Base-by-base conservation (phyloP, 495 filamentous ascomycete species). In the Cudoniella acicularis region DNA sequence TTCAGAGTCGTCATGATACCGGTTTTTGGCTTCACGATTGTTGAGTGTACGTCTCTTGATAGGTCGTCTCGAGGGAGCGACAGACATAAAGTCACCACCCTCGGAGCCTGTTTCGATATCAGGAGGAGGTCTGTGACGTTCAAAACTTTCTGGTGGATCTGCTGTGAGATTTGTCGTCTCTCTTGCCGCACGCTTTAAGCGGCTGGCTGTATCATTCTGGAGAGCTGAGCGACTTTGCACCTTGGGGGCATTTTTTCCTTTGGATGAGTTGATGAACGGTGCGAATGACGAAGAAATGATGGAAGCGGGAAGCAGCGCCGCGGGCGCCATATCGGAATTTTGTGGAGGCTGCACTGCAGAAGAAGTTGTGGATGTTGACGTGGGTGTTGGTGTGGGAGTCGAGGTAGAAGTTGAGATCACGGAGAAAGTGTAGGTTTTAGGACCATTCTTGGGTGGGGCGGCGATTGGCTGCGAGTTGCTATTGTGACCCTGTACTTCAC, bases 1-100 rank as follows among this genome's bases (percentile, higher is more conserved):
- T 54, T 71, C 71, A 42, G 72, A 73, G 53, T 69, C 65, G 67
- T 66, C 68, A 61, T 73, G 76, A 54, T 64, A 63, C 42, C 64
- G 45, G 49, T 65, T 68, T 52, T 57, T 57, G 46, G 65, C 64
- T 23, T 67, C 62, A 26, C 67, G 67, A 56, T 63, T 64, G 54
- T 60, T 60, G 54, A 64, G 68, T 42, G 71, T 65, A 63, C 69
- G 70, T 25, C 42, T 54, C 60, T 64, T 69, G 52, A 57, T 67
- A 46, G 54, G 63, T 42, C 57, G 63, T 54, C 47, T 63, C 8
- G 50, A 48, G 2, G 20, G 13, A 8, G 46, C 16, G 21, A 40
- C 45, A 52, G 54, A 55, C 45, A 59, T 26, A 22, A 49, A 49
- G 18, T 63, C 64, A 20, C 36, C 60, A 46, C 48, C 59, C 41